Base-by-base conservation (phyloP, 2,329 filamentous ascomycete genomes). In the Berkeleyomyces basicola region DNA sequence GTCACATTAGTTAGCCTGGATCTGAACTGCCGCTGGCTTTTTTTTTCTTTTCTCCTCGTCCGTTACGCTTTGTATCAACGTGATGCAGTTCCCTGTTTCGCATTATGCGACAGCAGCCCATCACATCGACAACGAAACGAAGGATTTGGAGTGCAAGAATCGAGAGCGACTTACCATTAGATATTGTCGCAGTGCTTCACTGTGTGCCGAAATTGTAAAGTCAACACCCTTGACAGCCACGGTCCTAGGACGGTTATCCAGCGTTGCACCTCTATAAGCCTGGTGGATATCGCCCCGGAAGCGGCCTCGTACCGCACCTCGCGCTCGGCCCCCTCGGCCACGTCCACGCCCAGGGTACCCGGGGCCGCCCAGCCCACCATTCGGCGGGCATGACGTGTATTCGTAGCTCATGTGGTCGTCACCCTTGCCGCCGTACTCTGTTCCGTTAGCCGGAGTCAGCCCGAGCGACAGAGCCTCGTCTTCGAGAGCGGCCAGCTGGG, bases 241-340 rank as follows among this genome's bases (percentile, higher is more conserved):
- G 65, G 79, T 84, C 70, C 81, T 86, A 0, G 88, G 85, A 53
- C 88, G 78, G 70, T 91, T 90, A 69, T 93, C 88, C 31, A 93
- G 77, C 16, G 85, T 85, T 67, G 85, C 86, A 40, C 79, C 78
- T 3, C 78, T 81, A 67, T 83, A 84, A 0, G 78, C 79, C 2
- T 79, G 78, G 57, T 79, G 78, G 65, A 78, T 75, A 40, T 78
- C 78, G 53, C 76, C 63, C 1, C 63, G 59, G 44, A 59, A 64
- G n/a, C 46, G 55, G 23, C 63, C 47, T 11, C 62, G 47, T 23
- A 6, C 72, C 68, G 36, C 70, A 71, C 7, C 70, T 70, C 74
- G 69, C 16, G 73, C 73, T 6, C 70, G 53, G 39, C 72, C 73
- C 60, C 74, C 72, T 40, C 77, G 74, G 10, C 78, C 77, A 58